Evolutionary conservation across 495 filamentous ascomycete species (phyloP).

Genomic region (Neurospora pannonica): DNA sequence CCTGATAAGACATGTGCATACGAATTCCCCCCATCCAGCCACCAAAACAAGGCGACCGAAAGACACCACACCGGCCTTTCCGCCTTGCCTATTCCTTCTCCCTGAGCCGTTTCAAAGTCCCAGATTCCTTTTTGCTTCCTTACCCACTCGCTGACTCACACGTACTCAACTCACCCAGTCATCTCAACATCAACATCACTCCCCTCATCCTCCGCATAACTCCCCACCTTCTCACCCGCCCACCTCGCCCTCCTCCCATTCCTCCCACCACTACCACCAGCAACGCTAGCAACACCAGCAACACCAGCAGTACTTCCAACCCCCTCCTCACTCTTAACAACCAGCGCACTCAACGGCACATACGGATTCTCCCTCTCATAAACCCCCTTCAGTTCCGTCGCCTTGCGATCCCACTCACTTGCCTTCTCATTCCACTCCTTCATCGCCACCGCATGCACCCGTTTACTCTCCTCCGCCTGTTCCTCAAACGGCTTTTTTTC

Average conservation of each 20-base stretch:
- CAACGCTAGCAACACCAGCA: neutral
- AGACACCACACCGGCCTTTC: neutral
- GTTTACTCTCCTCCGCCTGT: constrained; percentile 57
- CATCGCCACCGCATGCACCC: constrained; percentile 46
- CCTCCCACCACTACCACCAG: neutral
- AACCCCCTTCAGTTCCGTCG: constrained; percentile 46
- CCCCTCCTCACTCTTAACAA: neutral
- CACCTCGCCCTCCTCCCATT: constrained; percentile 13
- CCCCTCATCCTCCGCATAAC: constrained; percentile 29
- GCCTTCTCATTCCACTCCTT: constrained; percentile 47
- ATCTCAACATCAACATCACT: constrained; percentile 16
- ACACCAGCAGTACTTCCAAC: neutral
- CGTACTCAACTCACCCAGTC: neutral
- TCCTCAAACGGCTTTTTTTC: constrained; percentile 67
- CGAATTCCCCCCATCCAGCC: neutral
- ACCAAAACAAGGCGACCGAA: neutral
- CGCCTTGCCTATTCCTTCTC: neutral
- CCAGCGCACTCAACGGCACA: constrained; percentile 10
- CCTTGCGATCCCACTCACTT: constrained; percentile 61
- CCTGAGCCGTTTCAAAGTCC: neutral
- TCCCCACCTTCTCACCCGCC: constrained; percentile 21
- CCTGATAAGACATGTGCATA: neutral
- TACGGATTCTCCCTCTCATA: constrained; percentile 54
- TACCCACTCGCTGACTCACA: neutral
- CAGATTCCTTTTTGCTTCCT: neutral